Percentiles rank a stretch among this genome's conserved stretches.
Evolutionary conservation across 495 filamentous ascomycete species (phyloP).

Genomic region (Hypoxylon fuscum): DNA sequence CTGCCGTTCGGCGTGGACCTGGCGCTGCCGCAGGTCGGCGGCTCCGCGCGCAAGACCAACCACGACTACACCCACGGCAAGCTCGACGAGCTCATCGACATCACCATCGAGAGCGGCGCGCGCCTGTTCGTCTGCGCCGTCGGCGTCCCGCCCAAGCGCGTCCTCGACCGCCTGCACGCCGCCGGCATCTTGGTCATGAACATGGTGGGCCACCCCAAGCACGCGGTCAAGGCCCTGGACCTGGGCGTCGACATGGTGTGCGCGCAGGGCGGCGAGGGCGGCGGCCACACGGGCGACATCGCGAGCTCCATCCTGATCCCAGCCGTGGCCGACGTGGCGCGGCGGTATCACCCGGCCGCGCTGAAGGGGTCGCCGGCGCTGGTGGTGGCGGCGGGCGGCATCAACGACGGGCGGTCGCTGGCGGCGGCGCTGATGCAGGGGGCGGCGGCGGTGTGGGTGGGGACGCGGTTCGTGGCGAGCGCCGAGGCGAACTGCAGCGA

Average conservation of each 20-base stretch:
- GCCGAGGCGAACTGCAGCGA: slow-evolving; percentile 79
- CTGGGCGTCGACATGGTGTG: slow-evolving; percentile 86
- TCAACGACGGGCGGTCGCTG: slow-evolving; percentile 75
- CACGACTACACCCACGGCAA: slow-evolving; percentile 90
- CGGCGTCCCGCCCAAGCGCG: slow-evolving; percentile 75
- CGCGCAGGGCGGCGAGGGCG: slow-evolving; percentile 81
- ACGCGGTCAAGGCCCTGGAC: slow-evolving; percentile 83
- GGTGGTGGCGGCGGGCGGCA: slow-evolving; percentile 80
- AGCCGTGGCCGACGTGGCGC: slow-evolving; percentile 77
- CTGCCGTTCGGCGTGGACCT: slow-evolving; percentile 90
- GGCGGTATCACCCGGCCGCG: slow-evolving; percentile 63
- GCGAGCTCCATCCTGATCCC: slow-evolving; percentile 77
- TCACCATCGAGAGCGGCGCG: slow-evolving; percentile 79
- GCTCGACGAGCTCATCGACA: slow-evolving; percentile 82
- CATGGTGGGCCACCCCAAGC: slow-evolving; percentile 93
- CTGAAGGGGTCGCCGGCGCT: slow-evolving; percentile 60
- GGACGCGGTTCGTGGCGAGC: slow-evolving; percentile 84
- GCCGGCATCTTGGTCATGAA: slow-evolving; percentile 88
- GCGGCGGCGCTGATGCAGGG: slow-evolving; percentile 78
- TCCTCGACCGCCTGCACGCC: slow-evolving; percentile 75
- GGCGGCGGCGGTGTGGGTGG: slow-evolving; percentile 81
- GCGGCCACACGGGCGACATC: slow-evolving; percentile 82
- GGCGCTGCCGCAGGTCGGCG: slow-evolving; percentile 84
- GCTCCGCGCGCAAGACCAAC: slow-evolving; percentile 81
- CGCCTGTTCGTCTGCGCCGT: slow-evolving; percentile 84